Base-by-base conservation (phyloP, 23 red algal genomes). In the Gracilaria caudata region DNA sequence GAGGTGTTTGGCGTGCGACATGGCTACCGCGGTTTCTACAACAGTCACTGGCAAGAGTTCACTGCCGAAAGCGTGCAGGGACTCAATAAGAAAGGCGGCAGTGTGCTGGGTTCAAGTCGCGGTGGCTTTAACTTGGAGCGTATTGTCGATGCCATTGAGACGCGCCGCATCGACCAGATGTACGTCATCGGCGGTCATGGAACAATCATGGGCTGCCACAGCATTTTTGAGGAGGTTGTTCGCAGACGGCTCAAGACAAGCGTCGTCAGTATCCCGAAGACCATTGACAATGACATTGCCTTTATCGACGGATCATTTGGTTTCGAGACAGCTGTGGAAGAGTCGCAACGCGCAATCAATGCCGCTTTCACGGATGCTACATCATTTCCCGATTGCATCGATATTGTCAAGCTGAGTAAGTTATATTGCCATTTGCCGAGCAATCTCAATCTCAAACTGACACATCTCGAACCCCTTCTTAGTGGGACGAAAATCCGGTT, bases 211-310 rank as follows among this genome's bases (percentile, higher is more conserved):
- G 96, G 96, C 23, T 91, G 92, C 39, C 21, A 84, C 24, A 79
- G 47, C 2, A 79, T 98, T 32, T 81, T 83, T 34, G 68, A 90
- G 5, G 96, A 94, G 68, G 71, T 88, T 39, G 54, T 55, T 28
- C 41, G 76, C 51, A 47, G 96, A 28, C 51, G 86, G 21, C 73
- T 98, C 16, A 77, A 51, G 44, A 90, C 93, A 34, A 77, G 92
- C 44, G 73, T 98, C 33, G 89, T 93, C 29, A 75, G 65, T 51
- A 81, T 98, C 34, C 96, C 96, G 20, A 98, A 98, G 78, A 98
- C 96, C 26, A 95, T 98, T 80, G 96, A 98, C 37, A 95, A 98
- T 70, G 96, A 98, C 73, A 95, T 98, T 51, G 77, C 93, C 36
- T 45, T 98, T 26, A 93, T 98, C 37, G 92, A 95, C 53, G 58